Evolutionary conservation across 2,329 filamentous ascomycete genomes (phyloP).

Genomic region (Botrytis tulipae): DNA sequence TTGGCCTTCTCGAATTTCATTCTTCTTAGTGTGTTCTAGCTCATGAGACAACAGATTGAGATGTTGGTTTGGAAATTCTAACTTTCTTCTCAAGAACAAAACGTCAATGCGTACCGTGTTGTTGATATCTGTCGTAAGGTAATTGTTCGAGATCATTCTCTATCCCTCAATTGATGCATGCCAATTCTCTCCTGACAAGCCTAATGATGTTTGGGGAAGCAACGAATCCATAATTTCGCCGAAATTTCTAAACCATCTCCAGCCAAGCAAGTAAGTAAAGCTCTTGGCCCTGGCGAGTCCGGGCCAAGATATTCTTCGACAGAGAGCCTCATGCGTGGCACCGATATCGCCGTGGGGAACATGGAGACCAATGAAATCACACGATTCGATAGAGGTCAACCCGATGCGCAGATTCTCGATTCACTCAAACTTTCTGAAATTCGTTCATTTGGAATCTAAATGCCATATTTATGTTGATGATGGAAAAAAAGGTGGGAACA

Average conservation of each 20-base stretch:
- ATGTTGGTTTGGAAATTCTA: not conserved
- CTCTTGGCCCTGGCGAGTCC: not conserved
- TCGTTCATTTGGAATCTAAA: not conserved
- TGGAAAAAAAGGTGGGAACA: not conserved
- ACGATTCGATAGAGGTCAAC: not conserved
- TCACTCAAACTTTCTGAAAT: not conserved
- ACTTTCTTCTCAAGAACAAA: not conserved
- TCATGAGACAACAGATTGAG: not conserved
- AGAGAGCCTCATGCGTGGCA: not conserved
- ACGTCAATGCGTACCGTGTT: not conserved
- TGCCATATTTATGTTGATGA: not conserved
- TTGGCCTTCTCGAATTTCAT: not conserved
- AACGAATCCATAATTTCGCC: slow-evolving; percentile 4
- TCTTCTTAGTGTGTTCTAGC: slow-evolving; percentile 10
- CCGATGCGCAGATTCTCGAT: not conserved
- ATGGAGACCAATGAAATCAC: not conserved
- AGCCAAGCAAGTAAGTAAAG: not conserved
- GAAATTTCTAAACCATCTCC: not conserved
- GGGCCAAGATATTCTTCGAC: not conserved
- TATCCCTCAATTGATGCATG: not conserved
- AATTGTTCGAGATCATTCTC: not conserved
- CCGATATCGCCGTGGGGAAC: not conserved
- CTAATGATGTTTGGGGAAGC: not conserved
- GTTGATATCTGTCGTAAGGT: not conserved
- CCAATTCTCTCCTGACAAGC: not conserved